phyloP scores from a whole-genome alignment of 2,329 filamentous ascomycete genomes.

The Aspergillus nomiae region DNA sequence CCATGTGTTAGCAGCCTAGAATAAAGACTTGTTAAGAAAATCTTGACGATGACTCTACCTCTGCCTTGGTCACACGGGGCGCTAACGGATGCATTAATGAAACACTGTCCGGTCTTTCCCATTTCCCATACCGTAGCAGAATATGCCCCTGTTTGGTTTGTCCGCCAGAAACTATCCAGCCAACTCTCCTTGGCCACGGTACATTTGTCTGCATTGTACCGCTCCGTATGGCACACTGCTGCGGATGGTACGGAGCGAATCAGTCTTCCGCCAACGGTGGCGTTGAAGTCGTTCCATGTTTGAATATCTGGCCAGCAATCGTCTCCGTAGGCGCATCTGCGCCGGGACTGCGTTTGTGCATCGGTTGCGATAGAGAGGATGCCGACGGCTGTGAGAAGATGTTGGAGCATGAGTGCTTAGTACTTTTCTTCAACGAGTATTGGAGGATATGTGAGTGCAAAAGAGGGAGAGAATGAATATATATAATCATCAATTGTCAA shows the following conservation, averaged over 20 bases:
- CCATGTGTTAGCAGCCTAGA: background rate
- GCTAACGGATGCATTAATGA: background rate
- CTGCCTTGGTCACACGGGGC: slow-evolving; percentile 3
- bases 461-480: background rate
- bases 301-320: slow-evolving; percentile 3
- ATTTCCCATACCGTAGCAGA: slow-evolving; percentile 3
- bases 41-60: background rate
- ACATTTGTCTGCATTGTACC: background rate
- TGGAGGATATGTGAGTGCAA: no score
- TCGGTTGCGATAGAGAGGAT: background rate
- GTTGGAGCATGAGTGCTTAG: background rate
- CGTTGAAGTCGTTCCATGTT: slow-evolving; percentile 8
- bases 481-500: background rate
- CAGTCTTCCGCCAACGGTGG: slow-evolving; percentile 1
- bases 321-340: slow-evolving; percentile 1
- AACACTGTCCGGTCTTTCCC: slow-evolving; percentile 4
- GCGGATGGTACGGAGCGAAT: slow-evolving; percentile 3
- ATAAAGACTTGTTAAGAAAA: no score
- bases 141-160: slow-evolving; percentile 4
- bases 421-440: background rate
- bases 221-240: slow-evolving; percentile 6
- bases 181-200: background rate
- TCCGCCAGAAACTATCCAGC: slow-evolving; percentile 7
- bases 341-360: background rate
- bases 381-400: background rate